Evolutionary conservation across 257 asterid genomes (phyloP).

Genomic region (Salvia miltiorrhiza): DNA sequence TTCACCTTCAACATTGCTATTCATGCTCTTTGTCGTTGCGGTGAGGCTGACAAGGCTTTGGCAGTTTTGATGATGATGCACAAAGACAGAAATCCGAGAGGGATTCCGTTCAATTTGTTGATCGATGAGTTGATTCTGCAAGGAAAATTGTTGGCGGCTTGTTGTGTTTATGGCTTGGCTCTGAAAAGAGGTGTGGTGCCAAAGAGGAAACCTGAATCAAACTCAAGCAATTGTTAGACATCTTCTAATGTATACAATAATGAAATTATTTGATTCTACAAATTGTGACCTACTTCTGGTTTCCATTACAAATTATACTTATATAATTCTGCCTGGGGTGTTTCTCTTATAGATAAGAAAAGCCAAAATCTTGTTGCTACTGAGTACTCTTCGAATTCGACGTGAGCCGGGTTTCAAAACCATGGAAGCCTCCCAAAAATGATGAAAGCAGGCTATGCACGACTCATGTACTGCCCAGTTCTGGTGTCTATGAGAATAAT

Average conservation of each 20-base stretch:
- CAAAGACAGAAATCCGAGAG: conserved; percentile 27
- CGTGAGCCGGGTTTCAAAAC: conserved; percentile 7
- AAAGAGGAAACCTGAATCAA: conserved; percentile 30
- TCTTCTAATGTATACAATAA: not conserved
- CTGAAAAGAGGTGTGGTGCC: conserved; percentile 50
- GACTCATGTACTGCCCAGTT: conserved; percentile 95
- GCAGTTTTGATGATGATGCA: conserved; percentile 34
- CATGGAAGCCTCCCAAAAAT: conserved; percentile 1
- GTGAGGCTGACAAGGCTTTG: conserved; percentile 45
- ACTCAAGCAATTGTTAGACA: not conserved
- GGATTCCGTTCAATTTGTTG: conserved; percentile 39
- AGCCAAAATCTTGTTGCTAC: conserved; percentile 1
- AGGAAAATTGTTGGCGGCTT: conserved; percentile 38
- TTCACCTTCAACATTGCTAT: conserved; percentile 47
- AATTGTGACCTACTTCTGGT: no score
- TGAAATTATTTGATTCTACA: not conserved
- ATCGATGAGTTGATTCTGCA: conserved; percentile 45
- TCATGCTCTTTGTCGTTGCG: conserved; percentile 34
- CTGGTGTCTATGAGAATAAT: conserved; percentile 83
- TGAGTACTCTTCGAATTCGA: conserved; percentile 14
- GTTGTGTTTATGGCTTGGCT: conserved; percentile 48
- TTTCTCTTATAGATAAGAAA: conserved; percentile 4
- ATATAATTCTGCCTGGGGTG: not conserved
- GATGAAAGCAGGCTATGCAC: conserved; percentile 47
- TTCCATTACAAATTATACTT: conserved; percentile 1